These are phyloP conservation scores for Globisporangium iwayamae DNA, from an alignment of 352 stramenopile species.

Conservation along the genomic window DNA sequence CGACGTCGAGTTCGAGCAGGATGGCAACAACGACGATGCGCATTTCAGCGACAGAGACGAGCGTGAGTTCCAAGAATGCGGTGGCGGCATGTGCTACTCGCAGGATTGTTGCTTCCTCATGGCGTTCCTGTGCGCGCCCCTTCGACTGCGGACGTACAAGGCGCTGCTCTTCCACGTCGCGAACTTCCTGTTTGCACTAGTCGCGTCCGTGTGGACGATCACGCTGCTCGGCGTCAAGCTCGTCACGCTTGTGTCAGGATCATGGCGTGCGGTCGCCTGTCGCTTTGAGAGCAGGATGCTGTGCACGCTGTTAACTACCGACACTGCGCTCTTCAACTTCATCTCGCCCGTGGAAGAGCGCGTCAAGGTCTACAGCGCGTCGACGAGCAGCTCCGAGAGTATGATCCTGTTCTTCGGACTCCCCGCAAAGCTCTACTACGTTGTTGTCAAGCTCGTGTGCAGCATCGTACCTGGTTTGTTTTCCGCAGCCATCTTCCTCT, in stretches of 20 bases:
- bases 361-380: constrained; percentile 47
- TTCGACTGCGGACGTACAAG: constrained; percentile 58
- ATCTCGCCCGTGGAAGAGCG: constrained; percentile 38
- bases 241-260: constrained; percentile 12
- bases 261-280: constrained; percentile 6
- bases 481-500: constrained; percentile 40
- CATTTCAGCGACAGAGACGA: constrained; percentile 16
- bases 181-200: constrained; percentile 45
- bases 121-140: constrained; percentile 43
- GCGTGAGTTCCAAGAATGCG: constrained; percentile 9
- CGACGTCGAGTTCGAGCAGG: constrained; percentile 43
- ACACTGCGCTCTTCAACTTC: constrained; percentile 62
- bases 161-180: constrained; percentile 48
- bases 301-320: constrained; percentile 29
- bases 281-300: constrained; percentile 31
- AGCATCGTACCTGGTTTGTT: constrained; percentile 40
- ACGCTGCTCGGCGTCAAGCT: constrained; percentile 24
- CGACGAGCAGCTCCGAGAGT: constrained; percentile 27
- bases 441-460: constrained; percentile 45
- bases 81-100: constrained; percentile 17
- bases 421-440: constrained; percentile 59
- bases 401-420: constrained; percentile 30
- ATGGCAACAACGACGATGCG: neutral
- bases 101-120: constrained; percentile 53
- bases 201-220: constrained; percentile 27